phyloP scores from a whole-genome alignment of 2,329 filamentous ascomycete species.

The Ceratocystis harringtonii region DNA sequence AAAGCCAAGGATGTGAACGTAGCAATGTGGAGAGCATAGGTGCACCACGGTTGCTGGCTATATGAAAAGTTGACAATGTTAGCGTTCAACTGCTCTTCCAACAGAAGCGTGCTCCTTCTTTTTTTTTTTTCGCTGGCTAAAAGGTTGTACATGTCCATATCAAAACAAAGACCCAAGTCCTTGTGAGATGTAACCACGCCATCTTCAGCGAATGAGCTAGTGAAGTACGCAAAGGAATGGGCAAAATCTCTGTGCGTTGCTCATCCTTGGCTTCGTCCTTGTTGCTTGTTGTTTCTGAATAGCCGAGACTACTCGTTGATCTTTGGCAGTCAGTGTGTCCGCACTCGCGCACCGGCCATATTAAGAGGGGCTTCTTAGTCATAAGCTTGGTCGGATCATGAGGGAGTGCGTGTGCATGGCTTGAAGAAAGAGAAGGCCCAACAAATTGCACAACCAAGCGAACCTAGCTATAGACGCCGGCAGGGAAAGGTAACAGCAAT shows the following conservation, averaged over 20 bases:
- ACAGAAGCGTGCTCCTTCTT: too few relatives aligned
- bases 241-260: background rate
- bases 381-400: slow-evolving; percentile 12
- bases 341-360: background rate
- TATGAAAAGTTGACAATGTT: slow-evolving; percentile 5
- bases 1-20: slow-evolving; percentile 84
- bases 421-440: slow-evolving; percentile 15
- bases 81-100: background rate
- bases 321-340: background rate
- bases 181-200: background rate
- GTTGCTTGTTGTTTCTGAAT: background rate
- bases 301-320: background rate
- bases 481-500: background rate
- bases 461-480: background rate
- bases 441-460: background rate
- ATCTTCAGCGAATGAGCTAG: background rate
- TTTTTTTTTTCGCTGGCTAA: background rate
- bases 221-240: background rate
- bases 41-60: slow-evolving; percentile 84
- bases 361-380: slow-evolving; percentile 19
- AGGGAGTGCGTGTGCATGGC: slow-evolving; percentile 12
- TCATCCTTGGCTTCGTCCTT: background rate
- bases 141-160: background rate
- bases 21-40: slow-evolving; percentile 82
- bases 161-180: background rate